Base-by-base conservation (phyloP, 2,329 filamentous ascomycete genomes). In the Trichocomaceae sp. region DNA sequence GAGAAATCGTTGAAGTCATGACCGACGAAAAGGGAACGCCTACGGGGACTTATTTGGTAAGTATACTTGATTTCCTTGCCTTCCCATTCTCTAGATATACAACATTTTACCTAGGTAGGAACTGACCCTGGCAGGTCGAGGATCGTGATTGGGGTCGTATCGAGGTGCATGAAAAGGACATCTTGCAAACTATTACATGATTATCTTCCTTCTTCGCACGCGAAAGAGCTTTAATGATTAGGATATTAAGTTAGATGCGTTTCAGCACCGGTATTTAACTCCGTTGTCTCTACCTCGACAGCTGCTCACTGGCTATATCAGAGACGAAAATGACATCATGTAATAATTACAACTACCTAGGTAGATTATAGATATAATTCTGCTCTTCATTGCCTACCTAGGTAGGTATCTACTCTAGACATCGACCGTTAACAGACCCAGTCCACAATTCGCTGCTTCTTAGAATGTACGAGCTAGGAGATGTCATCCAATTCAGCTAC, bases 101-200 rank as follows among this genome's bases (percentile, higher is more conserved):
- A 15, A 13, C 12, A 53, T 15, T 9, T 26, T 5, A 20, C 19
- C 22, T 8, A 29, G 17, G 17, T 29, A 56, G 54, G 54, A 53
- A 35, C 15, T 26, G 9, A 20, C 19, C 22, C 12, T 39, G 17
- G 17, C 10, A 56, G 54, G 54, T 56, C 33, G 54, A 56, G 29
- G 54, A 56, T 7, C 35, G 54, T 31, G 54, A 56, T 19, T 56
- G 54, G 54, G 54, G 54, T 10, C 45, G 45, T 2, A 33, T 56
- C 23, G 49, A 52, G 20, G 50, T 56, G 2, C 44, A 56, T 17
- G 54, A 56, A 22, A 26, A 44, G 5, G 49, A 56, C 42, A 56
- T 56, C 44, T n/a, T 56, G 33, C 12, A 44, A 19, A 35, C 54
- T 31, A 48, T 52, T 37, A 29, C 54, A 45, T 56, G 26, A 46